phyloP scores from a whole-genome alignment of 2,329 filamentous ascomycete genomes.

The Talaromyces sp. region DNA sequence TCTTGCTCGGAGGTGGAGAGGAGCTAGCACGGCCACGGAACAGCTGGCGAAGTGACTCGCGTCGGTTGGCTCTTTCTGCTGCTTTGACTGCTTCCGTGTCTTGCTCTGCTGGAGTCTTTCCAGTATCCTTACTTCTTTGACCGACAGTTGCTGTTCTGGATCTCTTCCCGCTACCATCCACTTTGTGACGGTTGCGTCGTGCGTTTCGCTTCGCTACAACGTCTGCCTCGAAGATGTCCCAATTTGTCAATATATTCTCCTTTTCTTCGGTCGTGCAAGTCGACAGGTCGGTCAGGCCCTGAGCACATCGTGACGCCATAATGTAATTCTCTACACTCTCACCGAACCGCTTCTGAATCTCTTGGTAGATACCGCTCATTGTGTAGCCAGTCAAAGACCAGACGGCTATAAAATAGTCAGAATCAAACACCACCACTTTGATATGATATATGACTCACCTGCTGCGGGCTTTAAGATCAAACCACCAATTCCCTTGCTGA shows the following conservation, averaged over 20 bases:
- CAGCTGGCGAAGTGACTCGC: not conserved
- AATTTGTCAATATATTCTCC: constrained; percentile 61
- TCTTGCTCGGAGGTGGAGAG: not conserved
- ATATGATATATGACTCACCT: constrained; percentile 48
- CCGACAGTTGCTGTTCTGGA: not conserved
- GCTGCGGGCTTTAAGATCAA: constrained; percentile 77
- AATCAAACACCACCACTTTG: not conserved
- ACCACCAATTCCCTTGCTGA: constrained; percentile 80
- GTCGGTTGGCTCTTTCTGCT: constrained; percentile 4
- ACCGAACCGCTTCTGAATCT: constrained; percentile 67
- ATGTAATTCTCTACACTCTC: constrained; percentile 75
- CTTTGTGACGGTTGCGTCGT: constrained; percentile 44
- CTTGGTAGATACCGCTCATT: constrained; percentile 76
- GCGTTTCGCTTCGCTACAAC: constrained; percentile 46
- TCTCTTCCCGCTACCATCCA: constrained; percentile 7
- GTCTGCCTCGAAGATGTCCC: constrained; percentile 60
- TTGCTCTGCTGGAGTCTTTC: not conserved
- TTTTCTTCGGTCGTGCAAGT: constrained; percentile 59
- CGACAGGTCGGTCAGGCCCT: constrained; percentile 53
- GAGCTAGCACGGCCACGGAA: constrained; percentile 11
- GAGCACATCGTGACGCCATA: constrained; percentile 68
- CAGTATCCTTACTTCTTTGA: not conserved
- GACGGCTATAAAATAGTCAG: constrained; percentile 43
- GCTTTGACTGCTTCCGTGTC: constrained; percentile 6
- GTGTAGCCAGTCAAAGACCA: constrained; percentile 75